These are phyloP conservation scores for Fusarium torreyae DNA, from an alignment of 2,329 filamentous ascomycete species.

Conservation along the genomic window DNA sequence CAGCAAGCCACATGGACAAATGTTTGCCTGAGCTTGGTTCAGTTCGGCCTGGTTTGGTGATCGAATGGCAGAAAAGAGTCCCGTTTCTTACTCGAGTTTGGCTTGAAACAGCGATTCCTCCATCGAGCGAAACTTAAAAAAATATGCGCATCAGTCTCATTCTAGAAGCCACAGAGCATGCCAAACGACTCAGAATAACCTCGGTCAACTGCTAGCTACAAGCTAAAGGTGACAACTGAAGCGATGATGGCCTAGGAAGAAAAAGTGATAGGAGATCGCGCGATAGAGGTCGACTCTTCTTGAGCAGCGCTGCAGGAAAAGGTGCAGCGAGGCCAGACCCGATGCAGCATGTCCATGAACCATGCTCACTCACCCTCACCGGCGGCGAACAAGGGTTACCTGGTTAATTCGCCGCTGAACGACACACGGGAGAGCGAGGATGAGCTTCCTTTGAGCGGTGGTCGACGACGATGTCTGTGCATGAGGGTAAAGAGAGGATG, in stretches of 20 bases:
- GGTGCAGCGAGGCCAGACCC: slow-evolving; percentile 44
- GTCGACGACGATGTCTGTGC: slow-evolving; percentile 3
- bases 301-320: slow-evolving; percentile 19
- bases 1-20: slow-evolving; percentile 23
- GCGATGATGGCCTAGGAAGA: slow-evolving; percentile 17
- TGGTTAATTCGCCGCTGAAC: slow-evolving; percentile 27
- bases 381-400: slow-evolving; percentile 24
- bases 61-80: not conserved
- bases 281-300: slow-evolving; percentile 32
- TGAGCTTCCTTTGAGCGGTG: slow-evolving; percentile 14
- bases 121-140: slow-evolving; percentile 6
- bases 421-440: slow-evolving; percentile 12
- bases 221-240: slow-evolving; percentile 21
- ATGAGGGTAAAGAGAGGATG: not conserved
- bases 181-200: slow-evolving; percentile 13
- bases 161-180: slow-evolving; percentile 16
- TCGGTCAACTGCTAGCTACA: slow-evolving; percentile 10
- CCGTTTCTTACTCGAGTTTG: slow-evolving; percentile 6
- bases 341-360: slow-evolving; percentile 47
- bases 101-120: slow-evolving; percentile 16
- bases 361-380: slow-evolving; percentile 41
- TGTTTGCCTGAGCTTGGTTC: not conserved
- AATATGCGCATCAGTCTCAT: slow-evolving; percentile 5
- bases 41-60: not conserved
- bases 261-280: slow-evolving; percentile 44